A percentile compares a stretch with the other conserved stretches of the same genome.
Evolutionary conservation across 345 rosid species (phyloP).

Genomic region (Eutrema heterophyllum): DNA sequence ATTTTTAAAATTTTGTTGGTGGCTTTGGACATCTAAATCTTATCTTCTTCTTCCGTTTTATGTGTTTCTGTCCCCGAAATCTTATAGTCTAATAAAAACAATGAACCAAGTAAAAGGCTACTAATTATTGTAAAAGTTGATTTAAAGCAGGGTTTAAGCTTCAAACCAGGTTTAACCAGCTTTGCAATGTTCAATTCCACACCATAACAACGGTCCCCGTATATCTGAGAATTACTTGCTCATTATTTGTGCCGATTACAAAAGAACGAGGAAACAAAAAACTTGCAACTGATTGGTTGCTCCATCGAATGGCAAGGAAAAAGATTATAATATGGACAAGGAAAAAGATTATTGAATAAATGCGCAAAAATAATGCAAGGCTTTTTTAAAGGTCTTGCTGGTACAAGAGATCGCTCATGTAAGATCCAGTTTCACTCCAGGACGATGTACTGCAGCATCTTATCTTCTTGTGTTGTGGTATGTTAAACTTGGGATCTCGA

Average conservation of each 20-base stretch:
- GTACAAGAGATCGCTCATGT: conserved; percentile 20
- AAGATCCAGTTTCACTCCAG: conserved; percentile 33
- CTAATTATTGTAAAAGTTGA: too few species aligned
- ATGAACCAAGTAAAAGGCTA: too few species aligned
- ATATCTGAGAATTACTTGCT: neutral
- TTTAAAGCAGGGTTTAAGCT: too few species aligned
- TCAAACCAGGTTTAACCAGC: too few species aligned
- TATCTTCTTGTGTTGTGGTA: conserved; percentile 75
- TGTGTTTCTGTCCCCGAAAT: neutral
- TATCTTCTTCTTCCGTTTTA: neutral
- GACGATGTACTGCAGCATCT: conserved; percentile 45
- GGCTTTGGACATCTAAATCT: neutral
- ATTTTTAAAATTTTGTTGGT: neutral
- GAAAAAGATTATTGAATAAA: neutral
- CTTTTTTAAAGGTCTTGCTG: conserved; percentile 21
- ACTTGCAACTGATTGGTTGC: conserved; percentile 16
- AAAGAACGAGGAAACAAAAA: neutral
- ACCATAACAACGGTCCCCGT: neutral
- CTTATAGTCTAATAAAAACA: too few species aligned
- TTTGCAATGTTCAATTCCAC: too few species aligned
- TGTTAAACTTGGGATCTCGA: conserved; percentile 65
- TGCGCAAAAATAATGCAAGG: neutral
- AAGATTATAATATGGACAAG: conserved; percentile 8
- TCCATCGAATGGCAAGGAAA: neutral
- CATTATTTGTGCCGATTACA: neutral